phyloP scores from a whole-genome alignment of 441 rosid species.

The Erodium moschatum region DNA sequence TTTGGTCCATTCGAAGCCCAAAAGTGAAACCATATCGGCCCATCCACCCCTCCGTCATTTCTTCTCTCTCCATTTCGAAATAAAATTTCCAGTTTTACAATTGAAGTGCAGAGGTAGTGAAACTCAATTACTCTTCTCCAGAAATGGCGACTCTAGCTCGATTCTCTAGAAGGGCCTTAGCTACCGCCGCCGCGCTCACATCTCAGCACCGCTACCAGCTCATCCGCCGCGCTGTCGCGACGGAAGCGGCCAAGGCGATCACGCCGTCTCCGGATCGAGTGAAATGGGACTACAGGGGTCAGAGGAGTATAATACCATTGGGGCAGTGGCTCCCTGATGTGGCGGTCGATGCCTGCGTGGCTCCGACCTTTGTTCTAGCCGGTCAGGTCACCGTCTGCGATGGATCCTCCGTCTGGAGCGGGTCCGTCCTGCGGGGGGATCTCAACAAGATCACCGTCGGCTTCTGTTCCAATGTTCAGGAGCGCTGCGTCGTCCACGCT shows the following conservation, averaged over 20 bases:
- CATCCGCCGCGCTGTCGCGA: slow-evolving; percentile 15
- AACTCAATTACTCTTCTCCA: neutral
- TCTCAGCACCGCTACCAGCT: slow-evolving; percentile 22
- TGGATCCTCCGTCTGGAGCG: slow-evolving; percentile 91
- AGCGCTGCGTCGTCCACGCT: slow-evolving; percentile 87
- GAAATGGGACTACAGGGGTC: slow-evolving; percentile 97
- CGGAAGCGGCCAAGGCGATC: slow-evolving; percentile 43
- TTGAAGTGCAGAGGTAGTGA: neutral
- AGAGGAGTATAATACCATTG: slow-evolving; percentile 81
- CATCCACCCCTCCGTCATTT: too few relatives aligned
- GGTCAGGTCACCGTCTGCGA: slow-evolving; percentile 83
- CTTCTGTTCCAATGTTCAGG: slow-evolving; percentile 89
- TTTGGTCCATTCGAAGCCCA: neutral
- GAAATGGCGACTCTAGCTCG: slow-evolving; percentile 7
- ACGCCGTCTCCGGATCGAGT: slow-evolving; percentile 68
- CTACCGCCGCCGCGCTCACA: neutral
- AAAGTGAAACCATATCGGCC: too few relatives aligned
- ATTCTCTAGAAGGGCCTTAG: neutral
- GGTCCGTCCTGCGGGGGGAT: slow-evolving; percentile 88
- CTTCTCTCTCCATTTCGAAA: neutral
- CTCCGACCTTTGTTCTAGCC: slow-evolving; percentile 84
- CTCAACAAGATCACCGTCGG: slow-evolving; percentile 86
- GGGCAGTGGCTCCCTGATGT: slow-evolving; percentile 94
- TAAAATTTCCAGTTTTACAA: neutral
- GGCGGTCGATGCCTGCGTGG: slow-evolving; percentile 93